Percentiles rank a stretch among this genome's conserved stretches.
Conservation (phyloP, 306 rosid genomes). For the Prosopis cineraria region DNA sequence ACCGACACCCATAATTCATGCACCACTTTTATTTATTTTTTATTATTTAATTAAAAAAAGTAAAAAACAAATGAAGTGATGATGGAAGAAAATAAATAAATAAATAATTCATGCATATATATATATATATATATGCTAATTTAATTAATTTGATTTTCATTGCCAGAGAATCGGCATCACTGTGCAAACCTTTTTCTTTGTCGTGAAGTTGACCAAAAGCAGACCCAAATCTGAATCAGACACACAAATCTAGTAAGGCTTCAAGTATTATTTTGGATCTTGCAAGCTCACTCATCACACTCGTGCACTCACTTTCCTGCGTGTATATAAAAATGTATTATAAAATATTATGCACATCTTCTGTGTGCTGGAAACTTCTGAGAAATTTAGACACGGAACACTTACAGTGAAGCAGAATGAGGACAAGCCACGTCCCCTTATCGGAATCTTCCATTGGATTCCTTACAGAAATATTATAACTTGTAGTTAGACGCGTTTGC, state of each 20-base stretch:
- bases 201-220: constrained; percentile 10
- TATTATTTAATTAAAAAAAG: not conserved
- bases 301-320: not conserved
- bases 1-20: constrained; percentile 42
- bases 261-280: constrained; percentile 25
- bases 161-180: not conserved
- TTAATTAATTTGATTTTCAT: not conserved
- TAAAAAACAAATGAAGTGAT: not conserved
- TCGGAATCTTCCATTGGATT: not conserved
- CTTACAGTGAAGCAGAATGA: not conserved
- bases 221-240: constrained; percentile 5
- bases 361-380: not conserved
- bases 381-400: not conserved
- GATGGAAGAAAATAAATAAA: not conserved
- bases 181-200: not conserved
- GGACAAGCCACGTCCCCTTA: not conserved
- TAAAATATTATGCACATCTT: not conserved
- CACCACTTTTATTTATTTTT: not conserved
- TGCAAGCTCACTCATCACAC: constrained; percentile 1
- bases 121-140: no score
- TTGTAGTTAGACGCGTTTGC: not conserved
- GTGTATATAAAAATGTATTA: not conserved
- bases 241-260: constrained; percentile 2
- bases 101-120: no score
- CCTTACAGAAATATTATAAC: not conserved